Evolutionary conservation across 257 asterid species (phyloP), one percentile per base, ranked within the genome.

Genomic region (Misopates orontium): DNA sequence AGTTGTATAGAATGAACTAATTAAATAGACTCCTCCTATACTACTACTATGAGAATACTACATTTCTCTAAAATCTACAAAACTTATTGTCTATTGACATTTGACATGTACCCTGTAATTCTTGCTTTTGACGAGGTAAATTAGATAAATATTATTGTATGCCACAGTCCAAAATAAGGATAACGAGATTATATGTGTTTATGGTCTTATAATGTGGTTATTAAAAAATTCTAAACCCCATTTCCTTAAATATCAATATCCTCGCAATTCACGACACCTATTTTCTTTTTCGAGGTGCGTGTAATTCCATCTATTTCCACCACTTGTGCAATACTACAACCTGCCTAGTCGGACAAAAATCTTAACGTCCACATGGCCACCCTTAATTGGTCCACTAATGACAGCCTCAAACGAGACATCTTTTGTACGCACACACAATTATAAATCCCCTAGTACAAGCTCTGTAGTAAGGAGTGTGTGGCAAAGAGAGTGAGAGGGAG

Each of bases 391-490:
- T 64, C 67, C 71, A 78, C 32, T 73, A 62, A 78, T 62, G 71
- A 40, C 78, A 82, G 86, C 97, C 97, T 71, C 94, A 85, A 74
- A 85, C 57, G 59, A 20, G 73, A 70, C 88, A 85, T 89, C 95
- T 80, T 68, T 83, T 52, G 15, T 41, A 49, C 20, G 5, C 71
- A 60, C 17, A 53, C 67, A 53, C 76, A 64, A 65, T 73, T 79
- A 83, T 86, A 78, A 73, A 84, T 70, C 47, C 50, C 55, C 48
- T 41, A 31, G 56, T 51, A 63, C 52, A 56, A 16, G 51, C 64
- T 53, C 50, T 32, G 47, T 59, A 36, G 45, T 59, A 56, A 31
- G 23, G 48, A 52, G 72, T 71, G 73, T 81, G 85, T 80, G 90
- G 85, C 83, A 75, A 67, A 71, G 82, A 74, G 72, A 36, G 64